Conservation (phyloP, 192 early-diverging fungal species). For the Paraglomus occultum region DNA sequence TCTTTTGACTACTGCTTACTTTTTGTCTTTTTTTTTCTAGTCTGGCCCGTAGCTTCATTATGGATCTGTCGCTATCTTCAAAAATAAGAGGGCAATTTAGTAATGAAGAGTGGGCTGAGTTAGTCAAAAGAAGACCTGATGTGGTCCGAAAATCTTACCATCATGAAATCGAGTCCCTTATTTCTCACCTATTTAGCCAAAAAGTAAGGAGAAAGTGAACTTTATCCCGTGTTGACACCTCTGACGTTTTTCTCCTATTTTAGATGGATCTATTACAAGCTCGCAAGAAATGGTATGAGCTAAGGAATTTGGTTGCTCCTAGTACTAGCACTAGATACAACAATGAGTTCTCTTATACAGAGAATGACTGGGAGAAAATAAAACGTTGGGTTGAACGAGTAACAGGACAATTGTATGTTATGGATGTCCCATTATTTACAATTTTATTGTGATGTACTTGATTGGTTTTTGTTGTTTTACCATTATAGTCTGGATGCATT, state of each 20-base stretch:
- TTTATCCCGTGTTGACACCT: neutral
- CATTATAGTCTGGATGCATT: slow-evolving; percentile 29
- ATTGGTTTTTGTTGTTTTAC: slow-evolving; percentile 2
- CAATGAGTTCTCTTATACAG: slow-evolving; percentile 3
- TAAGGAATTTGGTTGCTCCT: slow-evolving; percentile 22
- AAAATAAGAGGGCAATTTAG: slow-evolving; percentile 28
- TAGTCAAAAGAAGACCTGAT: slow-evolving; percentile 18
- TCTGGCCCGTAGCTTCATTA: slow-evolving; percentile 23
- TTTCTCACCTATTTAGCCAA: slow-evolving; percentile 12
- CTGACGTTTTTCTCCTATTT: slow-evolving; percentile 11
- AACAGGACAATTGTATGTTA: slow-evolving; percentile 28
- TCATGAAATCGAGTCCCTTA: slow-evolving; percentile 19
- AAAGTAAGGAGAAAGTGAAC: slow-evolving; percentile 26
- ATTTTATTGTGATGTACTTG: neutral
- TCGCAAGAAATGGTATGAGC: slow-evolving; percentile 19
- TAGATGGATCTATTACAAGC: slow-evolving; percentile 23
- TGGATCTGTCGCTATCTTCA: slow-evolving; percentile 16
- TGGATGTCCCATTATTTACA: neutral
- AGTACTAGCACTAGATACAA: slow-evolving; percentile 7
- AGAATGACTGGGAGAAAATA: slow-evolving; percentile 25
- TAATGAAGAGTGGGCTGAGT: slow-evolving; percentile 17
- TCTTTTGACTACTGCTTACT: neutral
- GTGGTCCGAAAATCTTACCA: slow-evolving; percentile 5
- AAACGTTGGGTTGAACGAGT: slow-evolving; percentile 24
- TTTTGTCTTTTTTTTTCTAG: slow-evolving; percentile 28